Percentiles rank a stretch among this genome's conserved stretches.
Evolutionary conservation across 345 rosid genomes (phyloP).

Genomic region (Gossypium stocksii): DNA sequence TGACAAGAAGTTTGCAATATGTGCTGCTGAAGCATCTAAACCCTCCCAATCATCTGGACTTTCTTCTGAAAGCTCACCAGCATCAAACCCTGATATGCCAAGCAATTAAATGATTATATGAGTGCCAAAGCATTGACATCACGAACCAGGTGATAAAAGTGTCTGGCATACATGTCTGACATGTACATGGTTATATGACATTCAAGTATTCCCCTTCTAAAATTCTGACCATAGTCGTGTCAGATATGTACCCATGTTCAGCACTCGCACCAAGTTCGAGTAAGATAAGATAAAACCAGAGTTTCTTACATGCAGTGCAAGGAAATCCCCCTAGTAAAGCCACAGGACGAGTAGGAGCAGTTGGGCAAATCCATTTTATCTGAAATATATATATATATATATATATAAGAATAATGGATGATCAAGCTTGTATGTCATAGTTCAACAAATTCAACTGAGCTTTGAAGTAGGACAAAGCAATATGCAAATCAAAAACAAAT

Average conservation of each 20-base stretch:
- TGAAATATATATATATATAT: constrained; percentile 17
- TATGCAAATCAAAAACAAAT: background rate
- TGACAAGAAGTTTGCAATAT: constrained; percentile 83
- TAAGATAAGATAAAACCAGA: background rate
- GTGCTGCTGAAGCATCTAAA: constrained; percentile 90
- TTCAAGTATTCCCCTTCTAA: background rate
- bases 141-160: constrained; percentile 11
- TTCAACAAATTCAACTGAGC: background rate
- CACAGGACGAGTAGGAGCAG: constrained; percentile 88
- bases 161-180: background rate
- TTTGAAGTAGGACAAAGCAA: background rate
- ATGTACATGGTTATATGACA: too few relatives aligned
- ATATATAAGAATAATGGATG: background rate
- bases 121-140: constrained; percentile 8
- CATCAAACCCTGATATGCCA: constrained; percentile 72
- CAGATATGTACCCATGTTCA: background rate
- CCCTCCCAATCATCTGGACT: constrained; percentile 82
- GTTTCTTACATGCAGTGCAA: constrained; percentile 78
- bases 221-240: background rate
- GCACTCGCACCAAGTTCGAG: background rate
- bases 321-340: constrained; percentile 81
- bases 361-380: constrained; percentile 99
- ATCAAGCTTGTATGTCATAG: background rate
- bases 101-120: constrained; percentile 3
- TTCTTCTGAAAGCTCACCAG: constrained; percentile 78